Base-by-base conservation (phyloP, 1,139 yeast species). In the Meyerozyma athensensis region DNA sequence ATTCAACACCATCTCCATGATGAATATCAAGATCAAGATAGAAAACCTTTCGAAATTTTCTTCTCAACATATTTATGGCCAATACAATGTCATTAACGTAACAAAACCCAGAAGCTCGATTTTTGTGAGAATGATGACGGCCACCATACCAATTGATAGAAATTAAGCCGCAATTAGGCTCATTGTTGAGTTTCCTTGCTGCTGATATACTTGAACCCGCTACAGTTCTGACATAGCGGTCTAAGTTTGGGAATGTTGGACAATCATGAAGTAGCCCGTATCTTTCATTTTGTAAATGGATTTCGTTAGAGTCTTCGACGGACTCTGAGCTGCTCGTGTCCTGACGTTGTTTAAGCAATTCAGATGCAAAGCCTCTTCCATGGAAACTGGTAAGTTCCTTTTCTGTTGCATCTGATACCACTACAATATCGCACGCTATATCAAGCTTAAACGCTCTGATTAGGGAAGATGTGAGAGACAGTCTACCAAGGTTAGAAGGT, bases 71-170 rank as follows among this genome's bases (percentile, higher is more conserved):
- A 34, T 55, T 56, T 3, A 84, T 79, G 0, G 78, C 72, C 16
- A 84, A 50, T 0, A 77, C 80, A 5, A 80, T 69, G 51, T 84
- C 94, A 47, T 84, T 83, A 5, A 81, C 61, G 49, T 84, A 84
- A 52, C 95, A 84, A 50, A 81, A 84, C 4, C 95, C 95, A 10
- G 84, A 68, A 1, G 87, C 85, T 30, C 53, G 61, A 0, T 68
- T 52, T 45, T 72, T 73, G 30, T 59, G 63, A 5, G 82, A 80
- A 55, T 84, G 95, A 50, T 84, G 94, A 36, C 94, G 57, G 1
- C 95, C 95, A 2, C 94, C 95, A 48, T 77, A 77, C 90, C 90
- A 84, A 50, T 82, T 82, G 33, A 84, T 65, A 0, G 73, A 81
- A 2, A 80, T 34, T 26, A 26, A 36, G 19, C 36, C 44, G 30